These are phyloP conservation scores for Xenosphaeropsis pyriputrescens DNA, from an alignment of 2,329 filamentous ascomycete genomes.

Conservation along the genomic window DNA sequence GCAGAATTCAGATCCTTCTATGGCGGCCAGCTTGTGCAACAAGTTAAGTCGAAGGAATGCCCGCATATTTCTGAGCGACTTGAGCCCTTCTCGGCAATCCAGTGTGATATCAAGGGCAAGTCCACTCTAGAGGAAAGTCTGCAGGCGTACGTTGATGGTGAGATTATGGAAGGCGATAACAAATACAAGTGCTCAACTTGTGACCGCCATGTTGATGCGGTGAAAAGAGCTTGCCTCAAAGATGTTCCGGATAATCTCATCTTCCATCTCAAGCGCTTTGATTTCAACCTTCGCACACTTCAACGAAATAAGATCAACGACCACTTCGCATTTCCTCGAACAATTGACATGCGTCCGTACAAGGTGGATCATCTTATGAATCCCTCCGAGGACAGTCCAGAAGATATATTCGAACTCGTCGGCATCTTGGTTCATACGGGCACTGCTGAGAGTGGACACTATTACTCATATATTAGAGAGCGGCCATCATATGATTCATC, in stretches of 20 bases:
- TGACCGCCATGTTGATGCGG: slow-evolving; percentile 77
- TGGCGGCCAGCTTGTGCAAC: slow-evolving; percentile 81
- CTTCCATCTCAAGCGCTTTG: slow-evolving; percentile 83
- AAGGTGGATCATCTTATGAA: slow-evolving; percentile 73
- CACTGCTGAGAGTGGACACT: slow-evolving; percentile 87
- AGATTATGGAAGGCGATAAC: slow-evolving; percentile 95
- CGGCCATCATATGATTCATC: slow-evolving; percentile 38
- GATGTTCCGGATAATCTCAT: slow-evolving; percentile 89
- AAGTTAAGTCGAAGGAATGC: slow-evolving; percentile 92
- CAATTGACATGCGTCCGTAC: slow-evolving; percentile 79
- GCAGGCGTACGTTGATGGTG: slow-evolving; percentile 88
- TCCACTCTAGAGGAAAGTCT: slow-evolving; percentile 71
- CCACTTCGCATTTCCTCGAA: slow-evolving; percentile 72
- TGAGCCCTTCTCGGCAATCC: slow-evolving; percentile 87
- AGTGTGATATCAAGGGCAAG: slow-evolving; percentile 94
- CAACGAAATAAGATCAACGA: slow-evolving; percentile 91
- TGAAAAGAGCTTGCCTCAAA: slow-evolving; percentile 85
- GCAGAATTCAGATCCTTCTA: slow-evolving; percentile 70
- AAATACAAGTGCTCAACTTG: slow-evolving; percentile 96
- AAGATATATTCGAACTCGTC: slow-evolving; percentile 85
- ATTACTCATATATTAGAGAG: slow-evolving; percentile 90
- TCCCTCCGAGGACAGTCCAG: slow-evolving; percentile 32
- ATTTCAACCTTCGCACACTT: slow-evolving; percentile 65
- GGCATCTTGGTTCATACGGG: slow-evolving; percentile 88
- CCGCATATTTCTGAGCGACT: slow-evolving; percentile 81